A percentile compares a stretch with the other conserved stretches of the same genome.
These are phyloP conservation scores for Penicillium psychrosexuale DNA, from an alignment of 2,329 filamentous ascomycete genomes.

Conservation along the genomic window DNA sequence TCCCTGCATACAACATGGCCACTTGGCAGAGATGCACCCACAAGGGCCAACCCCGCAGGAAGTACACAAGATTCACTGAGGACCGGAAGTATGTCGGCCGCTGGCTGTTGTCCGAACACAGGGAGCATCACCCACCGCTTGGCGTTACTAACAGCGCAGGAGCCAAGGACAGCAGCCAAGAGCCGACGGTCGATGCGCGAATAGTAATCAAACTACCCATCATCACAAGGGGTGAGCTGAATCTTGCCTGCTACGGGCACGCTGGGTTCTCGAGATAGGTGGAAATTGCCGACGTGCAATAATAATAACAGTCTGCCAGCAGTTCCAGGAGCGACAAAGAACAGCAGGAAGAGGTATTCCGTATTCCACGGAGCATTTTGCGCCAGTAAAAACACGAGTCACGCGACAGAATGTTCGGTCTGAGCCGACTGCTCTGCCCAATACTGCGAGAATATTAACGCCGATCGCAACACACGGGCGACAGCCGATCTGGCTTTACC, in stretches of 20 bases:
- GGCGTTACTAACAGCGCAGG: constrained; percentile 7
- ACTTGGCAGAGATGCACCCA: constrained; percentile 10
- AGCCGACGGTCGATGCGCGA: not conserved
- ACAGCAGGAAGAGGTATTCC: not conserved
- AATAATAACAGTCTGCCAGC: not conserved
- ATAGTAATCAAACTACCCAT: not conserved
- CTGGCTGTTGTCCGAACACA: constrained; percentile 5
- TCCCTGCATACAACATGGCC: constrained; percentile 4
- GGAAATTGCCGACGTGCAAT: not conserved
- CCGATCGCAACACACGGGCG: constrained; percentile 3
- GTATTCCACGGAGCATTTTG: constrained; percentile 1
- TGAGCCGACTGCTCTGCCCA: not conserved
- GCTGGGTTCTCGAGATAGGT: not conserved
- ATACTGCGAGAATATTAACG: constrained; percentile 3
- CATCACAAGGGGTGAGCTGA: not conserved
- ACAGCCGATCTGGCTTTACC: not conserved
- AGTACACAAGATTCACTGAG: constrained; percentile 7
- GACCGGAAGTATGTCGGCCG: not conserved
- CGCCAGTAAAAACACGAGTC: not conserved
- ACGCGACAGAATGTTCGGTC: constrained; percentile 9
- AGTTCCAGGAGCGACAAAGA: constrained; percentile 2
- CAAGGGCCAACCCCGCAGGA: constrained; percentile 16
- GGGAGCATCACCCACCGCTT: constrained; percentile 9
- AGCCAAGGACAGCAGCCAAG: constrained; percentile 10
- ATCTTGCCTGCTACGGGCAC: not conserved